phyloP scores from a whole-genome alignment of 2,329 filamentous ascomycete genomes.

The Exserohilum turcica region DNA sequence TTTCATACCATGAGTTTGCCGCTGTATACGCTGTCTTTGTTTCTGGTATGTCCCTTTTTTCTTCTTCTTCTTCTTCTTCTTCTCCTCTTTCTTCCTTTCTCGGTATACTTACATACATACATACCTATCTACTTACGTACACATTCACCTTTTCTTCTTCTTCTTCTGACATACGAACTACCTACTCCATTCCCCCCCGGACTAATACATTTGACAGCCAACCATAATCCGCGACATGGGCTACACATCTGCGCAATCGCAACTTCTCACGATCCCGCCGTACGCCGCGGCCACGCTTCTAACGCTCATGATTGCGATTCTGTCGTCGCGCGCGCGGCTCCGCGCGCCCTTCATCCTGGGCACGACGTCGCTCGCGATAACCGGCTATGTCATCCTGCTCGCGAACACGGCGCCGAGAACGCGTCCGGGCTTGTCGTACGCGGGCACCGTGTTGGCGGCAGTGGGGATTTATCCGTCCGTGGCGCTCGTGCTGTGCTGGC shows the following conservation, averaged over 20 bases:
- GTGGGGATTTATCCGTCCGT: conserved; percentile 49
- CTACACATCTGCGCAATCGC: conserved; percentile 49
- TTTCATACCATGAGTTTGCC: conserved; percentile 74
- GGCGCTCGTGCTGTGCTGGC: conserved; percentile 54
- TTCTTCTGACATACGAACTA: no score
- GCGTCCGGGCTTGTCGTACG: conserved; percentile 46
- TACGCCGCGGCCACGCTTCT: conserved; percentile 49
- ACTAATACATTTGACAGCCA: conserved; percentile 49
- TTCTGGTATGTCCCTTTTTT: conserved; percentile 45
- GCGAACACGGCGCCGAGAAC: conserved; percentile 38
- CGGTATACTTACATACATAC: no score
- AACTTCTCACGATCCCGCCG: conserved; percentile 54
- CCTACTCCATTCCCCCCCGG: not conserved
- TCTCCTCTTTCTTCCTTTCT: no score
- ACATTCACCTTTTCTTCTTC: no score
- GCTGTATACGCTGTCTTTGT: conserved; percentile 46
- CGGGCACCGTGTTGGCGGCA: conserved; percentile 47
- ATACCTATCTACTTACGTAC: no score
- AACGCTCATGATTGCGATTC: conserved; percentile 43
- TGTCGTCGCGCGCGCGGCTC: conserved; percentile 38
- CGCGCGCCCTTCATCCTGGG: conserved; percentile 46
- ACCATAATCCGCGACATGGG: conserved; percentile 57
- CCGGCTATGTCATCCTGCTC: conserved; percentile 49
- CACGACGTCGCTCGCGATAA: conserved; percentile 38
- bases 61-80: no score